Base-by-base conservation (phyloP, 768 basidiomycete genomes). In the Boletus sensibilis region DNA sequence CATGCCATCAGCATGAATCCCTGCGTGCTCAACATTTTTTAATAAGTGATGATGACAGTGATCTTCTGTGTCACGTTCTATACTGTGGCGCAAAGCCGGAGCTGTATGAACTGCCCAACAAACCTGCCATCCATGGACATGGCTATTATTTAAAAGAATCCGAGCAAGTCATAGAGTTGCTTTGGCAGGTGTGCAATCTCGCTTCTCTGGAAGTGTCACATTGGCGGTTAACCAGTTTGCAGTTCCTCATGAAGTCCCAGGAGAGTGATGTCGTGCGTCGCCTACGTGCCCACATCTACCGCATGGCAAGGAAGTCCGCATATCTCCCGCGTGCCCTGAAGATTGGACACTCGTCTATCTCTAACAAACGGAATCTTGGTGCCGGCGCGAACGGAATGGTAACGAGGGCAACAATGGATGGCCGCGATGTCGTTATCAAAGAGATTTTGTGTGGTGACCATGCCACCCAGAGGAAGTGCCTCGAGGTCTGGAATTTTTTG, bases 271-370 rank as follows among this genome's bases (percentile, higher is more conserved):
- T 60, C 5, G 9, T 1, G 18, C 55, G 38, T 50, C 69, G 55
- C 21, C 55, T 68, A 33, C 62, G 50, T 41, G 57, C 64, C 35
- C 51, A 46, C 34, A 60, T 69, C 34, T 66, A 69, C 16, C 68
- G 71, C 34, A 57, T 72, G 60, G 57, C 71, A 29, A 68, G 68
- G 44, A 70, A 71, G 39, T 70, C 57, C 5, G 60, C 57, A 18
- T 57, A 70, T 43, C 49, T 70, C 13, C 71, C 66, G 14, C 34
- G 1, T 44, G 54, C 2, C n/a, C n/a, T 68, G n/a, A 48, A 12
- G 20, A 70, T 68, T 20, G 29, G 11, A 41, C 27, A 6, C 27
- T 10, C 43, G 13, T 55, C 47, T 16, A 43, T 56, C 23, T 47
- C 48, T 2, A 27, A 41, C 16, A 27, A 12, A 34, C 47, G 7